These are phyloP conservation scores for Leccinum fallax DNA, from an alignment of 1,284 basidiomycete genomes.

Conservation along the genomic window DNA sequence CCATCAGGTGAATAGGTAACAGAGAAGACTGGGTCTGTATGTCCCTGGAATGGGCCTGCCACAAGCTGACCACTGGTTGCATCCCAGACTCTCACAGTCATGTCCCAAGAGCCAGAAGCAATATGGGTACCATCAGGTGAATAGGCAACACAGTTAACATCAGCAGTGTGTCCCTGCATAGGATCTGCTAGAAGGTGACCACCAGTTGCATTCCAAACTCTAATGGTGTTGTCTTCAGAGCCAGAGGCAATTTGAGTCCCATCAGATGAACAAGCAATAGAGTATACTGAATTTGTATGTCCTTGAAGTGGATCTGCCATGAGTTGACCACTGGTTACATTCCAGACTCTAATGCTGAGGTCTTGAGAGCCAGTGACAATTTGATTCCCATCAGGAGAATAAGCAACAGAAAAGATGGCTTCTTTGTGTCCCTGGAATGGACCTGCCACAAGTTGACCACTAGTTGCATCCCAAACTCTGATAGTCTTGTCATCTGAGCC, in stretches of 20 bases:
- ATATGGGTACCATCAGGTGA: not conserved
- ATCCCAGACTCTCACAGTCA: too few species aligned
- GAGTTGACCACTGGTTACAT: not conserved
- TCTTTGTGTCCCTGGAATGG: not conserved
- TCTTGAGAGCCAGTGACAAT: not conserved
- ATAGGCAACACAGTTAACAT: not conserved
- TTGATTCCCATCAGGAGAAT: not conserved
- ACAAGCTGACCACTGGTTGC: too few species aligned
- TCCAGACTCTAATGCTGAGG: not conserved
- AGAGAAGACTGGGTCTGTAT: not conserved
- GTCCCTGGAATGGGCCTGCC: too few species aligned
- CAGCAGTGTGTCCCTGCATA: not conserved
- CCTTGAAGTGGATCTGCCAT: not conserved
- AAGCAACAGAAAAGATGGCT: not conserved
- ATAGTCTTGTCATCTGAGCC: not conserved
- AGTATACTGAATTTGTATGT: not conserved
- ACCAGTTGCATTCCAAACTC: not conserved
- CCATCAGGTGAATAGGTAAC: not conserved
- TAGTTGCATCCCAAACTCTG: not conserved
- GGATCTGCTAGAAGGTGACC: not conserved
- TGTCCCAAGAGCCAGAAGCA: not conserved
- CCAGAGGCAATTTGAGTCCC: not conserved
- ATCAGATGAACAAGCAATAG: not conserved
- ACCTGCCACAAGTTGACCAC: not conserved
- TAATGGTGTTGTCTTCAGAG: not conserved